Evolutionary conservation across 2,329 filamentous ascomycete species (phyloP).

Genomic region (Ophiosphaerella narmari): DNA sequence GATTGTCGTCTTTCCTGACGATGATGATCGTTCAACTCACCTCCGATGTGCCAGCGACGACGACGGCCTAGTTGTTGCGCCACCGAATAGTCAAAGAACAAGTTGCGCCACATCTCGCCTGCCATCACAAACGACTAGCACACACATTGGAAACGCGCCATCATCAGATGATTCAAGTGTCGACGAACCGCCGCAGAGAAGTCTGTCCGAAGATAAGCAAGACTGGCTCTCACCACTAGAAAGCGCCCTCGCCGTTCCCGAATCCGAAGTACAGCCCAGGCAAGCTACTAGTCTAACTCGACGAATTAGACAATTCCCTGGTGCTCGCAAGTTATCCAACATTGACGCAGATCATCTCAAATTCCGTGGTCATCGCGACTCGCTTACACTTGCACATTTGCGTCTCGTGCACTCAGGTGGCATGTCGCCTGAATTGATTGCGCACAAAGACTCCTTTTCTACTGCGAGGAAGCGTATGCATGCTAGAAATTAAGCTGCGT

Average conservation of each 20-base stretch:
- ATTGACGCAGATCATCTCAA: constrained; percentile 31
- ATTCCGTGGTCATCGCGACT: constrained; percentile 41
- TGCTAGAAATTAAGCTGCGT: constrained; percentile 20
- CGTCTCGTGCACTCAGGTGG: constrained; percentile 26
- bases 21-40: constrained; percentile 14
- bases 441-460: constrained; percentile 25
- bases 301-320: constrained; percentile 1
- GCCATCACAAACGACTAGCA: constrained; percentile 27
- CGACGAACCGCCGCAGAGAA: neutral
- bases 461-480: constrained; percentile 37
- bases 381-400: constrained; percentile 32
- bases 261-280: constrained; percentile 5
- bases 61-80: constrained; percentile 24
- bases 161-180: constrained; percentile 14
- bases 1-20: constrained; percentile 35
- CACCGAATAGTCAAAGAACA: constrained; percentile 37
- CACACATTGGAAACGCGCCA: constrained; percentile 12
- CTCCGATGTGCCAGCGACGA: constrained; percentile 22
- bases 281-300: constrained; percentile 5
- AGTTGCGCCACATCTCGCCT: constrained; percentile 25
- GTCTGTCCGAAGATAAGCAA: neutral
- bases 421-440: constrained; percentile 24
- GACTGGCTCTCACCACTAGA: neutral
- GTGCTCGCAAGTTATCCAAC: constrained; percentile 29
- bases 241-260: constrained; percentile 9